Base-by-base conservation (phyloP, 1,284 basidiomycete species). In the Malassezia brasiliensis region DNA sequence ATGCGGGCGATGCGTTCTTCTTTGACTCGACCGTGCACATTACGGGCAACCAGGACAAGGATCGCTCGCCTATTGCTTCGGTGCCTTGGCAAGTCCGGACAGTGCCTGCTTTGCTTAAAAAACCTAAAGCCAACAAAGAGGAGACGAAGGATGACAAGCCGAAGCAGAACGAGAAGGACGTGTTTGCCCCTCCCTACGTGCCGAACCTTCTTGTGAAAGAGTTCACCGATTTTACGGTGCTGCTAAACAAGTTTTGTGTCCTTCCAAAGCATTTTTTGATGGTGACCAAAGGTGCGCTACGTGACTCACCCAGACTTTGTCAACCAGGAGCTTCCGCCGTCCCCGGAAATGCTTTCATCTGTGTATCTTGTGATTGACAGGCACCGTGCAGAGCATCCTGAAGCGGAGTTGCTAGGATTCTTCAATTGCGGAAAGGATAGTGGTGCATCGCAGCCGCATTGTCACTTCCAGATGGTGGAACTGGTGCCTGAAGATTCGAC, bases 111-210 rank as follows among this genome's bases (percentile, higher is more conserved):
- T 62, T 73, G 7, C 39, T 69, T 11, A 62, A 71, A 44, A 73
- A 73, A 55, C 42, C 42, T 4, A 45, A 2, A 19, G 25, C 42
- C 8, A 14, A 32, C 20, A 40, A 49, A 9, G 17, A 52, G 20
- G 48, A 56, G 11, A 17, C 28, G 5, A 30, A 44, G 31, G 42
- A 55, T 9, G 34, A 7, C 1, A 56, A 56, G 15, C 52, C 60
- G n/a, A 11, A 60, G 20, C 70, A 72, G 54, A 72, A 68, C 50
- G 42, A 47, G 10, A 20, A 32, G 1, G 72, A 74, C 39, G 68
- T 71, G 5, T 74, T 74, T 52, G 66, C 71, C 0, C 70, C 72
- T 25, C 72, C 72, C 2, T 74, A 74, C 44, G 68, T 72, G n/a
- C 62, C 67, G 9, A 66, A 72, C 37, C 54, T 74, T 15, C 58